Base-by-base conservation (phyloP, 441 rosid species). In the Sinapis alba region DNA sequence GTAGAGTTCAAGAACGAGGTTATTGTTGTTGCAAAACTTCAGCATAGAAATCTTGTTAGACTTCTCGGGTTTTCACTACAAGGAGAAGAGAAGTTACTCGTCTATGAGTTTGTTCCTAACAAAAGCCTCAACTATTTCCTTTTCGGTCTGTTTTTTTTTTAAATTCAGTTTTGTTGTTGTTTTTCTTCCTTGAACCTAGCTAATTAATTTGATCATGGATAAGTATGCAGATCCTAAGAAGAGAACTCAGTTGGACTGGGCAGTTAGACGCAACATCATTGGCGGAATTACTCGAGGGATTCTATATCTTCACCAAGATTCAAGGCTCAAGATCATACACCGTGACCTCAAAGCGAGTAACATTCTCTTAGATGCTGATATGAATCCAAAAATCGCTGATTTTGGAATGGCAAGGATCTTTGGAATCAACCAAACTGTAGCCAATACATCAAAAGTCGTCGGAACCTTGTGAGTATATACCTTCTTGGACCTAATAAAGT, bases 1-100 rank as follows among this genome's bases (percentile, higher is more conserved):
- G 11, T 57, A 66, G 86, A 84, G 71, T 86, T 84, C 68, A 86
- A 78, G 85, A 86, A 81, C 13, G 90, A 86, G 64, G 88, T 83
- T 12, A 47, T 69, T 27, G 43, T 84, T 38, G 71, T 86, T 2
- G 84, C 84, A 11, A 87, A 79, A 81, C 90, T 83, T 77, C 90
- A 85, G n/a, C 90, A 83, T 61, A 75, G 81, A 45, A 86, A 86
- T 71, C 73, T 86, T 23, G 84, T 83, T 13, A 82, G 81, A 69
- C 86, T 85, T 23, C 71, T 77, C 0, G 90, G 90, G 2, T 85
- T 82, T 34, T 87, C 86, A 5, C 12, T 80, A 43, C 68, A 80
- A 57, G 82, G 79, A 47, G 72, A 47, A 23, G 88, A 86, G 59
- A 82, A 71, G 71, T 68, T 87, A 65, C 87, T 87, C 2, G 62